Evolutionary conservation across 2,329 filamentous ascomycete genomes (phyloP), one percentile per base, ranked within the genome.

Genomic region (Corynespora cassiicola): DNA sequence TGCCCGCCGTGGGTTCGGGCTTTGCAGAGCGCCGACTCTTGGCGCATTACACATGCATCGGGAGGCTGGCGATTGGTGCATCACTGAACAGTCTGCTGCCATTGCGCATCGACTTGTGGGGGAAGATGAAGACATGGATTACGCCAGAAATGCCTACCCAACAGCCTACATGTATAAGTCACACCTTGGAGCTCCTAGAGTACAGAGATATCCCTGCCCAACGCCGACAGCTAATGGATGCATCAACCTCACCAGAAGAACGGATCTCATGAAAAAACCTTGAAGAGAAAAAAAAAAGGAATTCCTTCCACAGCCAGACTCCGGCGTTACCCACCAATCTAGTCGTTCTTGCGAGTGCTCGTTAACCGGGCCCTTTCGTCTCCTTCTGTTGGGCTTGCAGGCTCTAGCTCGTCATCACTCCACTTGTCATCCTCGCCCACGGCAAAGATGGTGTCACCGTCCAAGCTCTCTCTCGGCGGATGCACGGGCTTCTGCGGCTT

Each of bases 381-480:
- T 8, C 52, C 58, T 17, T 58, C 61, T 26, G 50, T 54, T 14
- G 61, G 58, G 31, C 61, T 79, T 72, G 84, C 82, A 50, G 86
- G 83, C 45, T 79, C 76, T 21, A 78, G 74, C 26, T 71, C 65
- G 14, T 85, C 87, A 39, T 88, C 86, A 39, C 86, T 90, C 76
- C 90, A 92, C 63, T 86, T 89, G 61, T 94, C 90, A 57, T 95
- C 91, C 37, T 84, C 82, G 8, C 90, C 92, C 8, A 97, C 88
- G 1, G 92, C 92, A 59, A 97, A 97, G 47, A 97, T 95, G 0
- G 91, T 96, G 72, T 97, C 94, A 8, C 90, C 90, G 47, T 97
- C 91, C 21, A 88, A 72, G 33, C 82, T 85, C 45, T 85, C 75
- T 55, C 81, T 67, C 42, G 79, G 75, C 30, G 78, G 73, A 16